Evolutionary conservation across 495 filamentous ascomycete species (phyloP).

Genomic region (Penicillium lagena): DNA sequence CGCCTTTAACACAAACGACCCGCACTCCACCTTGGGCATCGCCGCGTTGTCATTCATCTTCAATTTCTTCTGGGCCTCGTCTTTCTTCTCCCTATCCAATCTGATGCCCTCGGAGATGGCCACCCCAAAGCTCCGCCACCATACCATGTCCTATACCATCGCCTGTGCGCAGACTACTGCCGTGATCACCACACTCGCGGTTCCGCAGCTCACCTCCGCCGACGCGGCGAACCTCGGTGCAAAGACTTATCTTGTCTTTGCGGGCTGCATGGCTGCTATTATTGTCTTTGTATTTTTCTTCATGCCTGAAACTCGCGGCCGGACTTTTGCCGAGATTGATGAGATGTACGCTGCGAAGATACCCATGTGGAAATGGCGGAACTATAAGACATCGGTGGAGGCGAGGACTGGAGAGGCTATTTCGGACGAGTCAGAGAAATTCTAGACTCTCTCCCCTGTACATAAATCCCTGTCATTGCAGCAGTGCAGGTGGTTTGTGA

Average conservation of each 20-base stretch:
- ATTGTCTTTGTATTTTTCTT: constrained; percentile 44
- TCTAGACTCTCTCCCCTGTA: not conserved
- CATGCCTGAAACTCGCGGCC: constrained; percentile 45
- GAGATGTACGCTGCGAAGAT: constrained; percentile 48
- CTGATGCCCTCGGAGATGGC: constrained; percentile 36
- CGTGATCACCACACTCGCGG: constrained; percentile 29
- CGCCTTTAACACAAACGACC: constrained; percentile 16
- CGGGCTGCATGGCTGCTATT: constrained; percentile 31
- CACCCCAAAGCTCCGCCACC: constrained; percentile 33
- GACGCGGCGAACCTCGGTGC: constrained; percentile 33
- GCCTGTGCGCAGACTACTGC: constrained; percentile 31
- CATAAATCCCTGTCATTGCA: not conserved
- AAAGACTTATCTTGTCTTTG: constrained; percentile 33
- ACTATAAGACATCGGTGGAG: constrained; percentile 18
- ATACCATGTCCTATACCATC: constrained; percentile 35
- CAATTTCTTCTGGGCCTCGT: constrained; percentile 35
- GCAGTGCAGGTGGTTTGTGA: constrained; percentile 1
- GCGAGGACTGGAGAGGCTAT: constrained; percentile 8
- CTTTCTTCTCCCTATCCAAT: constrained; percentile 25
- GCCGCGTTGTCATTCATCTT: constrained; percentile 27
- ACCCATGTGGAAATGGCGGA: constrained; percentile 34
- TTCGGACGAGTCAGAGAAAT: not conserved
- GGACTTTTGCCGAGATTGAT: constrained; percentile 47
- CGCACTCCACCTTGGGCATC: constrained; percentile 13
- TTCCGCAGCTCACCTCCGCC: constrained; percentile 28